A percentile compares a stretch with the other conserved stretches of the same genome.
phyloP scores from a whole-genome alignment of 371 early-diverging fungal genomes.

The Saksenaea oblongispora region DNA sequence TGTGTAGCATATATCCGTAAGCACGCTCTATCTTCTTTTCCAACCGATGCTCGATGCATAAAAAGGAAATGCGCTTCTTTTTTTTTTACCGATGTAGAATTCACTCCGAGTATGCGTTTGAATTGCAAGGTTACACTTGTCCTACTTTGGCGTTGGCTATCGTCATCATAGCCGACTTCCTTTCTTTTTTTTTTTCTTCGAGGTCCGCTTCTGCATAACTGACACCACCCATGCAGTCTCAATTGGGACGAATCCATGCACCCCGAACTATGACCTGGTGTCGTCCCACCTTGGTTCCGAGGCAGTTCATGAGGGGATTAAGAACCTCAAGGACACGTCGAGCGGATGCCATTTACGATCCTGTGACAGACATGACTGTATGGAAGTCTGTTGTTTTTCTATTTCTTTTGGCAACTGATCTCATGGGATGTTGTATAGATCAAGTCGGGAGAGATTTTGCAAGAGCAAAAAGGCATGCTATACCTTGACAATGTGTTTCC shows the following conservation, averaged over 20 bases:
- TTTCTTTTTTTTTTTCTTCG: neutral
- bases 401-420: neutral
- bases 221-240: neutral
- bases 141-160: neutral
- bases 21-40: too few species aligned
- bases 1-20: too few species aligned
- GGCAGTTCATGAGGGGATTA: neutral
- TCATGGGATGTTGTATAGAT: neutral
- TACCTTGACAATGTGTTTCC: conserved; percentile 53
- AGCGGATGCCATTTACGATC: neutral
- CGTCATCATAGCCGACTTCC: neutral
- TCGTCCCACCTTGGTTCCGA: neutral
- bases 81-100: too few species aligned
- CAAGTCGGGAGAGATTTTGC: neutral
- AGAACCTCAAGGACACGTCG: neutral
- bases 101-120: too few species aligned
- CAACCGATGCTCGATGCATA: too few species aligned
- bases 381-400: neutral
- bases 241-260: neutral
- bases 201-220: neutral
- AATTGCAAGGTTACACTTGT: too few species aligned
- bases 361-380: conserved; percentile 11
- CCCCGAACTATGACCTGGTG: neutral
- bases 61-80: too few species aligned
- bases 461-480: conserved; percentile 38